Conservation (phyloP, 2,329 filamentous ascomycete species). For the Piedraia hortae region DNA sequence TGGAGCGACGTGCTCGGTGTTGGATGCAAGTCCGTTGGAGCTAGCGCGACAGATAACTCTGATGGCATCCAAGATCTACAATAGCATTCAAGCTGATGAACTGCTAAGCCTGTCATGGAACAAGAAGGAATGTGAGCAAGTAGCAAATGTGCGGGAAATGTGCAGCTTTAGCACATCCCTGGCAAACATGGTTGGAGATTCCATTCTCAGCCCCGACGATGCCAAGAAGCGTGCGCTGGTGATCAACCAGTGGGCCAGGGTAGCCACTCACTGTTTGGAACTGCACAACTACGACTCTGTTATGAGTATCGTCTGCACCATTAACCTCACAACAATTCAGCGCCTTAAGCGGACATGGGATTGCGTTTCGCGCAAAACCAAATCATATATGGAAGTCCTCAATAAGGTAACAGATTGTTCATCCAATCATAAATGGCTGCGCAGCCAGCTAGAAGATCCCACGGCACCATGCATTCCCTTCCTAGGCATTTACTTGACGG, state of each 20-base stretch:
- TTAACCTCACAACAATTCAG: slow-evolving; percentile 76
- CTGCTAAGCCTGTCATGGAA: slow-evolving; percentile 81
- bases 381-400: slow-evolving; percentile 48
- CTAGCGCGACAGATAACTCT: slow-evolving; percentile 77
- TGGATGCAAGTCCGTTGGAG: slow-evolving; percentile 81
- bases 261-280: slow-evolving; percentile 61
- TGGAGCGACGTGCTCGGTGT: slow-evolving; percentile 39
- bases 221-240: slow-evolving; percentile 69
- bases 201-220: slow-evolving; percentile 66
- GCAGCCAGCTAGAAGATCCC: slow-evolving; percentile 47
- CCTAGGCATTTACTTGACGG: slow-evolving; percentile 84
- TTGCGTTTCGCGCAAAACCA: slow-evolving; percentile 54
- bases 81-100: slow-evolving; percentile 74
- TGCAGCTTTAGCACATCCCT: slow-evolving; percentile 76
- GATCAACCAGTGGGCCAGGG: slow-evolving; percentile 97
- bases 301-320: slow-evolving; percentile 86
- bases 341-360: slow-evolving; percentile 87
- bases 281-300: slow-evolving; percentile 88
- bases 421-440: slow-evolving; percentile 71
- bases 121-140: slow-evolving; percentile 53
- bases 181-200: slow-evolving; percentile 77
- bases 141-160: slow-evolving; percentile 82
- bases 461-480: slow-evolving; percentile 85
- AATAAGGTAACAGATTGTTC: slow-evolving; percentile 69
- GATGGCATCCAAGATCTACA: slow-evolving; percentile 77